Base-by-base conservation (phyloP, 257 asterid species). In the Jaltomata sinuosa region DNA sequence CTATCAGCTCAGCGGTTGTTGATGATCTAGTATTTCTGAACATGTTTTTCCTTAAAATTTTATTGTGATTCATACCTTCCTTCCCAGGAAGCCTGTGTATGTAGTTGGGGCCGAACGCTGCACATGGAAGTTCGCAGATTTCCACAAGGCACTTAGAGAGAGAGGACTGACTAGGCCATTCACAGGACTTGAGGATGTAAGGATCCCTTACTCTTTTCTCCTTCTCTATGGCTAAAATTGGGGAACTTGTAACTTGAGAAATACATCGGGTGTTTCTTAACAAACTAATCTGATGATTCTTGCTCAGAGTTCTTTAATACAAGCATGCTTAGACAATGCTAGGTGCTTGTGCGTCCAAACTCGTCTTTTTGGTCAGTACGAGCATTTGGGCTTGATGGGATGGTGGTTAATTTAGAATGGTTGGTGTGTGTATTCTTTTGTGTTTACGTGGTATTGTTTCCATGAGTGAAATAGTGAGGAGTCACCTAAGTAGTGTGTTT, bases 131-230 rank as follows among this genome's bases (percentile, higher is more conserved):
- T 88, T 94, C 74, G 87, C 87, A 84, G 98, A 94, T 52, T 96
- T 95, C 89, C 99, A 97, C 85, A 90, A 90, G 89, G 90, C 86
- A 84, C 89, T 97, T 80, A 88, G 96, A 59, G 98, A 95, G 87
- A 90, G 89, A 64, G 99, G 99, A 61, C 79, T 95, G 42, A 98
- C 95, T 86, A 92, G 95, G 84, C 98, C 98, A 12, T 97, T 97
- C 86, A 97, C 99, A 18, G 99, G 99, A 85, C 91, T 95, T 83
- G 99, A 95, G 89, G 99, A 95, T 92, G 99, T 97, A 92, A 93
- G 99, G 90, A 71, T 84, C 84, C 45, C 15, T 19, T 84, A 7
- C 25, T n/a, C 36, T 15, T 61, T 49, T 54, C 55, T 22, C 59
- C 77, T 11, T n/a, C 67, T 68, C 61, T 61, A 57, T 9, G 40